Conservation (phyloP, 2,329 filamentous ascomycete genomes). For the Tolypocladium tropicale region DNA sequence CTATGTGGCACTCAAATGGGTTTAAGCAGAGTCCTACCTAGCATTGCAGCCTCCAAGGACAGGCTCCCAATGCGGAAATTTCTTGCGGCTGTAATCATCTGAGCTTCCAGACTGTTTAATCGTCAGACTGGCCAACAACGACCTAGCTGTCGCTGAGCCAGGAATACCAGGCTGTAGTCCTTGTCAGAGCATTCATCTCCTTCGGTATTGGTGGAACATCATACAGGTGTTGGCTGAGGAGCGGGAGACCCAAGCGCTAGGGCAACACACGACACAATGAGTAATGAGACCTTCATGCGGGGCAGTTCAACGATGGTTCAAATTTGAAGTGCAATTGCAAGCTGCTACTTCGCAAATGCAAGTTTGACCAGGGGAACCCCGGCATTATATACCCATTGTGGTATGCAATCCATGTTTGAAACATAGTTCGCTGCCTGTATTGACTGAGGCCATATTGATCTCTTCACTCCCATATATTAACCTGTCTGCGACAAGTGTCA, state of each 20-base stretch:
- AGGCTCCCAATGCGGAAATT: slow-evolving; percentile 65
- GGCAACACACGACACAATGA: slow-evolving; percentile 13
- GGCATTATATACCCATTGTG: not conserved
- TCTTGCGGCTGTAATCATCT: slow-evolving; percentile 50
- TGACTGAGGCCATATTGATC: no score
- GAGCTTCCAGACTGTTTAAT: slow-evolving; percentile 45
- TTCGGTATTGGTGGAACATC: not conserved
- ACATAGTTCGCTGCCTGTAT: no score
- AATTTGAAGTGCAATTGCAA: not conserved
- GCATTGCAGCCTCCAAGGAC: slow-evolving; percentile 60
- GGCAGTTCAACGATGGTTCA: not conserved
- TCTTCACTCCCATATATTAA: no score
- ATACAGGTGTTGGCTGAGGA: slow-evolving; percentile 16
- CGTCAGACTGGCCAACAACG: slow-evolving; percentile 46
- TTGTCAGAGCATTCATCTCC: not conserved
- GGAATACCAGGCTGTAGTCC: slow-evolving; percentile 49
- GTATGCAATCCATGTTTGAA: not conserved
- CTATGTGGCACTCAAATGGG: no score
- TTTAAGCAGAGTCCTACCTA: no score
- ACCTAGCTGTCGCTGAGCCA: slow-evolving; percentile 41
- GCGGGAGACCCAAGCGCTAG: slow-evolving; percentile 15
- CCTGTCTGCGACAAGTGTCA: no score
- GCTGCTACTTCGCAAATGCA: accelerated
- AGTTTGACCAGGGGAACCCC: not conserved
- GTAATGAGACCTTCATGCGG: slow-evolving; percentile 19